Evolutionary conservation across 1,284 basidiomycete species (phyloP), one percentile per base, ranked within the genome.

Genomic region (Coniferiporia sulphurascens): DNA sequence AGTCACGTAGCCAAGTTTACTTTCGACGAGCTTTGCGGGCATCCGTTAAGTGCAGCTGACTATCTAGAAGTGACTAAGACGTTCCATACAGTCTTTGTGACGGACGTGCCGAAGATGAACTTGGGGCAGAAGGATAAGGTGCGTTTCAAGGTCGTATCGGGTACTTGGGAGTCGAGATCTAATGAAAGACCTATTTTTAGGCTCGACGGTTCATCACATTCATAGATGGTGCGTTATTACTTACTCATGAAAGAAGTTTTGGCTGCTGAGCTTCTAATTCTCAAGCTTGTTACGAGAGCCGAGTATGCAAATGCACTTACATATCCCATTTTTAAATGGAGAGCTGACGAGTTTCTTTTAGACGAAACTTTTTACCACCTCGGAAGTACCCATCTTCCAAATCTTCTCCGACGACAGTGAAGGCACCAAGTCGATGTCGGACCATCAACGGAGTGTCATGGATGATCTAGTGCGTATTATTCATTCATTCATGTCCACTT

Each of bases 201-300:
- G 95, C 95, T 6, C 79, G 96, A 61, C 79, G 97, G 61, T 98
- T 99, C 71, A 99, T 99, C 72, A 97, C 95, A 0, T 98, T 98
- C 68, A 89, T 99, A 68, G 96, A 99, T 76, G 92, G 91, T 81
- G 65, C 67, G 80, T 77, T 19, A 46, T 60, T 52, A 27, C 35
- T 22, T 48, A 46, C 48, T 56, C 8, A 3, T 45, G n/a, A n/a
- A 44, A 32, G 12, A 32, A 58, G 15, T 9, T 22, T n/a, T 8
- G 45, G 36, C 32, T 27, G 15, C 36, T 22, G 12, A 15, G 17
- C 19, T 3, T 38, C 6, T 19, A 2, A 27, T 34, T 34, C 19
- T 55, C 3, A 56, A 89, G 89, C 93, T 15, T 95, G 93, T 69
- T 96, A 97, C 68, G 94, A 96, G 72, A 94, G 87, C 77, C 90